Base-by-base conservation (phyloP, 768 basidiomycete genomes). In the Calocybe cyanea region DNA sequence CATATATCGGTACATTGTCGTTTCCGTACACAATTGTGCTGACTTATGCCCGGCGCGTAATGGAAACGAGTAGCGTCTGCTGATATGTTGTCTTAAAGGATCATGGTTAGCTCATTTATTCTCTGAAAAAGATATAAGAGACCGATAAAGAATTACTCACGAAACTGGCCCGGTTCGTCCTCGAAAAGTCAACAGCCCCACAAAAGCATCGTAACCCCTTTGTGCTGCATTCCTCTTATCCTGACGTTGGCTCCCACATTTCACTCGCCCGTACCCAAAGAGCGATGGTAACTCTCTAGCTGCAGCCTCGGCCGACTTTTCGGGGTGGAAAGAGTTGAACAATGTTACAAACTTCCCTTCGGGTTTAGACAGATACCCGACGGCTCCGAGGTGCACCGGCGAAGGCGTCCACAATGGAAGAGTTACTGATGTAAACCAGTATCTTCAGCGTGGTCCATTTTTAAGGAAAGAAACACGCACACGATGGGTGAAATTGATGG, bases 331-430 rank as follows among this genome's bases (percentile, higher is more conserved):
- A 1, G 83, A 77, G 60, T 89, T 86, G 64, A 89, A 81, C 6
- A 91, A 68, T 7, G 80, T 82, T 46, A 87, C 64, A 52, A 92
- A 92, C 36, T 67, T 63, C 2, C 88, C 89, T n/a, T 64, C 63
- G 0, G 82, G 77, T 53, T 83, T 85, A 25, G 69, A 71, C 19
- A 90, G 40, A 59, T 85, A 92, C 2, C 90, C 90, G 7, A 92
- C 82, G 2, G 82, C 80, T 6, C 89, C 90, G 2, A 90, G 63
- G 10, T 71, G 60, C 0, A 91, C 76, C 4, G 56, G 70, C 3
- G 75, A 65, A 1, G 89, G 89, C 4, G 68, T 72, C 88, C 88
- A 92, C 5, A 90, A 63, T 6, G 88, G 83, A 17, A 83, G 62
- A 0, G 72, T 78, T 48, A 87, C 82, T 83, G 28, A 21, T 30